Evolutionary conservation across 2,329 filamentous ascomycete genomes (phyloP).

Genomic region (Helminthosporium solani): DNA sequence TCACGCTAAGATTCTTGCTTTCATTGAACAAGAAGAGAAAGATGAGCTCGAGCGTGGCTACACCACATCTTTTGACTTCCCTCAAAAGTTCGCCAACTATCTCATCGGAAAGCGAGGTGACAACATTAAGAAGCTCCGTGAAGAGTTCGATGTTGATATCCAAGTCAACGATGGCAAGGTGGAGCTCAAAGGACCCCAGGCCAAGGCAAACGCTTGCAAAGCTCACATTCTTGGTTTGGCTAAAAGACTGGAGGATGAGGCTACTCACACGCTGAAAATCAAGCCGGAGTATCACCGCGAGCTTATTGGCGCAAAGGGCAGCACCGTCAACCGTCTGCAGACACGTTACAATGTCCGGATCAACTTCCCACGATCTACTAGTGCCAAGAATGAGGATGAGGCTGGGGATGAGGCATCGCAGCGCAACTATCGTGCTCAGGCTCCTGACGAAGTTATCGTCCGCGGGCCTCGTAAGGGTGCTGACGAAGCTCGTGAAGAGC

Average conservation of each 20-base stretch:
- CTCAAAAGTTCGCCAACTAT: conserved; percentile 90
- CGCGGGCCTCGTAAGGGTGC: conserved; percentile 91
- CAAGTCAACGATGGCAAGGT: conserved; percentile 93
- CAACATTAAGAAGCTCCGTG: conserved; percentile 68
- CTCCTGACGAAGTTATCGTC: conserved; percentile 83
- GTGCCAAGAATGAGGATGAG: conserved; percentile 70
- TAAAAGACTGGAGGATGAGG: conserved; percentile 86
- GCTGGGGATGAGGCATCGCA: conserved; percentile 60
- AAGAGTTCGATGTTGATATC: conserved; percentile 73
- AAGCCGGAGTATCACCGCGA: conserved; percentile 93
- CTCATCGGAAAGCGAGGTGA: conserved; percentile 67
- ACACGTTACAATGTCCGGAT: conserved; percentile 91
- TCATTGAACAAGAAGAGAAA: conserved; percentile 83
- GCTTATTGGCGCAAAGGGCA: conserved; percentile 84
- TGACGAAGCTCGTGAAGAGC: conserved; percentile 87
- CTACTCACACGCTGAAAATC: conserved; percentile 82
- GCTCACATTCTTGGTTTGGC: conserved; percentile 76
- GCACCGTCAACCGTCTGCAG: conserved; percentile 87
- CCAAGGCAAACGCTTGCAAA: conserved; percentile 86
- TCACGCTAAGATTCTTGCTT: conserved; percentile 70
- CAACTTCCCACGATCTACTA: conserved; percentile 78
- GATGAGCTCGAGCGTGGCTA: conserved; percentile 94
- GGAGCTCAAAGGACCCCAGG: conserved; percentile 91
- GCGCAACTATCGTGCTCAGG: conserved; percentile 68
- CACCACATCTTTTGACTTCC: conserved; percentile 84